Conservation (phyloP, 306 rosid species). For the Prunus persica region Prunus_persica_NCBIv2 NC_034014.1:22714501-22715000, state of each 20-base stretch:
- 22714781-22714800: conserved; percentile 21
- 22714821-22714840: conserved; percentile 25
- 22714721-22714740: conserved; percentile 38
- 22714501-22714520: conserved; percentile 46
- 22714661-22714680: conserved; percentile 48
- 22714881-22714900: conserved; percentile 38
- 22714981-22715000: conserved; percentile 26
- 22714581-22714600: conserved; percentile 44
- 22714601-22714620: conserved; percentile 46
- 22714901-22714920: conserved; percentile 61
- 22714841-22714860: conserved; percentile 26
- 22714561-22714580: conserved; percentile 43
- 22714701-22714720: conserved; percentile 49
- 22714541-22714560: conserved; percentile 35
- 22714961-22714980: conserved; percentile 37
- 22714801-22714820: conserved; percentile 55
- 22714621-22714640: conserved; percentile 41
- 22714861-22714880: conserved; percentile 48
- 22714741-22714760: conserved; percentile 45
- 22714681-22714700: conserved; percentile 66
- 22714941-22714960: conserved; percentile 46
- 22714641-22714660: conserved; percentile 49
- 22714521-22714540: conserved; percentile 34
- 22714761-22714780: conserved; percentile 39
- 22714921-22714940: conserved; percentile 58